These are phyloP conservation scores for Amphicarpaea edgeworthii DNA, from an alignment of 306 rosid genomes.

Conservation along the genomic window DNA sequence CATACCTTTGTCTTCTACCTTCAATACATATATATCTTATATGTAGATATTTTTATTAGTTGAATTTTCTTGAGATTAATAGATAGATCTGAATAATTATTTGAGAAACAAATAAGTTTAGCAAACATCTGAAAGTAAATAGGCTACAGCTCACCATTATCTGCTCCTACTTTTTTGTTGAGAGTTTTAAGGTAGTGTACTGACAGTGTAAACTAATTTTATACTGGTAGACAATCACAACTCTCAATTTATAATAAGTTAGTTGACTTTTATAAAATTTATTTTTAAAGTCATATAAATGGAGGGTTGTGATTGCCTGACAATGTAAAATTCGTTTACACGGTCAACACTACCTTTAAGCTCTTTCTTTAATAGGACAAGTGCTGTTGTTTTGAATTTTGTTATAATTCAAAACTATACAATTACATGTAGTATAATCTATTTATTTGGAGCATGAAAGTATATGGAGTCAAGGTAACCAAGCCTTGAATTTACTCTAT, in stretches of 20 bases:
- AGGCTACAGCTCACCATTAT: not conserved
- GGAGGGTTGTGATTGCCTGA: no score
- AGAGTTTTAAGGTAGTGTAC: no score
- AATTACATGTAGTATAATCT: not conserved
- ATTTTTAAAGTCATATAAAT: no score
- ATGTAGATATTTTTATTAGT: conserved; percentile 15
- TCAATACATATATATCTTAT: conserved; percentile 21
- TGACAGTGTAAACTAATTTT: no score
- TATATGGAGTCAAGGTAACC: conserved; percentile 25
- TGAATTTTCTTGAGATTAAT: conserved; percentile 8
- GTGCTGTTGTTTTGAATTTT: conserved; percentile 11
- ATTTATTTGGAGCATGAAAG: conserved; percentile 8
- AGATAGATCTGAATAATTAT: conserved; percentile 10
- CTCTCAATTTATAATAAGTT: no score
- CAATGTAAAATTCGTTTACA: no score
- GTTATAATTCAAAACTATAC: not conserved
- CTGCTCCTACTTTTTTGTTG: not conserved
- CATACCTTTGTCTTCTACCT: not conserved
- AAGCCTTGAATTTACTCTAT: not conserved
- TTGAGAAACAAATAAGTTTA: not conserved
- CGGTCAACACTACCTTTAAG: no score
- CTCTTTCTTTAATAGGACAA: not conserved
- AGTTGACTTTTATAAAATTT: no score
- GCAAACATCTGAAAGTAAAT: not conserved
- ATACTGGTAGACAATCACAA: no score